These are phyloP conservation scores for Jamesozyma gamospora DNA, from an alignment of 805 yeast genomes.

Conservation along the genomic window DNA sequence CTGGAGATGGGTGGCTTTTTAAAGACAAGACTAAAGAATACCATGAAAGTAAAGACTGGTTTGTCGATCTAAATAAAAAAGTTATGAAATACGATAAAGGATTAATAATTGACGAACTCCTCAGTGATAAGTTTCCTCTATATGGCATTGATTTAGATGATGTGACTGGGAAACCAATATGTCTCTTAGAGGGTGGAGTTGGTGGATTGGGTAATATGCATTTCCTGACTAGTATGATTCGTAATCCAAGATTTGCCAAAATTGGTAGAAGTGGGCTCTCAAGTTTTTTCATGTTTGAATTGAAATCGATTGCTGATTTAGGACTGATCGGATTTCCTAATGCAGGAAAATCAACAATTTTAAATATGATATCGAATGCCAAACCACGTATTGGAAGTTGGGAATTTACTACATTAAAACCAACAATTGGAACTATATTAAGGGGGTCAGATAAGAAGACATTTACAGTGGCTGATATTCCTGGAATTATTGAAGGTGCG, in stretches of 20 bases:
- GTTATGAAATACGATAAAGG: slow-evolving; percentile 59
- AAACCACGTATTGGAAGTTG: slow-evolving; percentile 90
- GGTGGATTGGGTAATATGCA: slow-evolving; percentile 98
- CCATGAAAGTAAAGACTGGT: slow-evolving; percentile 57
- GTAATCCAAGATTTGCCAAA: slow-evolving; percentile 87
- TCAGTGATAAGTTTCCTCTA: slow-evolving; percentile 63
- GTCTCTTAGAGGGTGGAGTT: slow-evolving; percentile 71
- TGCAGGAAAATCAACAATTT: slow-evolving; percentile 88
- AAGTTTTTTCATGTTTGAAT: slow-evolving; percentile 63
- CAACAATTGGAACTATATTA: slow-evolving; percentile 81
- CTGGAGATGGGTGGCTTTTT: slow-evolving; percentile 86
- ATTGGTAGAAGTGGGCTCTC: slow-evolving; percentile 63
- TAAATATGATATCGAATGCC: slow-evolving; percentile 81
- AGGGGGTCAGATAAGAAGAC: slow-evolving; percentile 47
- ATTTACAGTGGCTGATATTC: slow-evolving; percentile 94
- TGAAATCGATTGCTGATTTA: slow-evolving; percentile 81
- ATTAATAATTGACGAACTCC: slow-evolving; percentile 45
- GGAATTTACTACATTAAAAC: slow-evolving; percentile 91
- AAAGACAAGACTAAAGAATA: slow-evolving; percentile 67
- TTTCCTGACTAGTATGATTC: slow-evolving; percentile 68
- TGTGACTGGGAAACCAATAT: slow-evolving; percentile 55
- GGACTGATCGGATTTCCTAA: slow-evolving; percentile 94
- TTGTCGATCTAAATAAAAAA: slow-evolving; percentile 49
- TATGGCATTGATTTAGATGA: slow-evolving; percentile 66
- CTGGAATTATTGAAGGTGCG: slow-evolving; percentile 90